Evolutionary conservation across 768 basidiomycete genomes (phyloP), one percentile per base, ranked within the genome.

Genomic region (Lactarius vividus): DNA sequence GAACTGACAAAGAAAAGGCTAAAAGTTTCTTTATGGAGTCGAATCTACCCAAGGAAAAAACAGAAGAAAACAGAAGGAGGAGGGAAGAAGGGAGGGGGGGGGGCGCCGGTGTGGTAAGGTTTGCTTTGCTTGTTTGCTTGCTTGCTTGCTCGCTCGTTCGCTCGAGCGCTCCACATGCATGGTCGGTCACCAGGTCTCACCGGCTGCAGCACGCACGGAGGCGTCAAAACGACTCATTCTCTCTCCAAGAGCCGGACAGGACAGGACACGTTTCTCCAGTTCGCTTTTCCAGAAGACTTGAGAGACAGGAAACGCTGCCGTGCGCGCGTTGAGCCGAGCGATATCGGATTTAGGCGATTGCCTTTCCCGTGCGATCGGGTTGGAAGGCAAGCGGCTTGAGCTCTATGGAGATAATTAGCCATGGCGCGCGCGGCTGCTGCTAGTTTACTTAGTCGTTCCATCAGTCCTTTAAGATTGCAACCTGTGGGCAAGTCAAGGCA

Each of bases 381-480:
- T 49, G 20, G 63, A 55, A 54, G 58, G 31, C 5, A 33, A 35
- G 23, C 31, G 26, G 16, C 11, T 16, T 16, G 59, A 16, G 28
- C 59, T 20, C 20, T 3, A 65, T 37, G 64, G 64, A 39, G 64
- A 56, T 65, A 61, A 10, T 44, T 37, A 37, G 33, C 0, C 11
- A 13, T 49, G 23, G 23, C 13, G 23, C 23, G 35, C 0, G 10
- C 44, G n/a, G 10, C n/a, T 4, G 20, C 6, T n/a, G n/a, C n/a
- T 23, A 23, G 44, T 46, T 7, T 37, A 37, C 35, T 37, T 13
- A 20, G 44, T 11, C 44, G 44, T 23, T 23, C 44, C n/a, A 8
- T 23, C n/a, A 46, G 26, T 28, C 49, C 26, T 49, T 49, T 23
- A 16, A 49, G 46, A 13, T 13, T 49, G 1, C 6, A 52, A 52